Evolutionary conservation across 2,329 filamentous ascomycete genomes (phyloP), one percentile per base, ranked within the genome.

Genomic region (Myriosclerotinia scirpicola): DNA sequence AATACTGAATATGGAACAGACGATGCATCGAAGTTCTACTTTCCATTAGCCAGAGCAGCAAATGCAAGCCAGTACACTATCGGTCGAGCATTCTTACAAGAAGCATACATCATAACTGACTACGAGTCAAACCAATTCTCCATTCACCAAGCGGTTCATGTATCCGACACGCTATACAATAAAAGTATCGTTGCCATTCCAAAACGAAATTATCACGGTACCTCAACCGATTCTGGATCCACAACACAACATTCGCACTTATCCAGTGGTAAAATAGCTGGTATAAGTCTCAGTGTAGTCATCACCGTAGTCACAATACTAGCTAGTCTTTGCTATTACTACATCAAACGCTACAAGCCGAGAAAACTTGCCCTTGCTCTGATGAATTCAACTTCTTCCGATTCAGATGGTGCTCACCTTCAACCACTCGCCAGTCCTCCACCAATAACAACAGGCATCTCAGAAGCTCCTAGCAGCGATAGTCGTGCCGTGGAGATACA

Each of bases 1-100:
- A 76, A 65, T 78, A 86, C 72, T 76, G 84, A 71, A 81, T 85
- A 70, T 82, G 82, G 69, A 44, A 67, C 67, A 20, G 38, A 65
- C 8, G 75, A 80, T 40, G 68, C 69, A 54, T 70, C 69, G 3
- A 73, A 69, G 12, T 83, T 84, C 7, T 77, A 77, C 53, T 78
- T 78, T 60, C 76, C 76, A 15, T 69, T 77, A 15, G 71, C 72
- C 36, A 68, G 69, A 58, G 76, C 75, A 22, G 36, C 58, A 15
- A 75, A 71, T 68, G 67, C 65, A 48, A 67, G 73, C 7, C 74
- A 77, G 67, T 77, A 76, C 48, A 76, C 74, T 3, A 73, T 78
- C 50, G 76, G 76, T 3, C 69, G 76, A 58, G 72, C 73, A 20
- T 78, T 78, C 60, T 69, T 78, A 9, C 76, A 78, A 68, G 75